Evolutionary conservation across 768 basidiomycete genomes (phyloP).

Genomic region (Mycena chlorophos): DNA sequence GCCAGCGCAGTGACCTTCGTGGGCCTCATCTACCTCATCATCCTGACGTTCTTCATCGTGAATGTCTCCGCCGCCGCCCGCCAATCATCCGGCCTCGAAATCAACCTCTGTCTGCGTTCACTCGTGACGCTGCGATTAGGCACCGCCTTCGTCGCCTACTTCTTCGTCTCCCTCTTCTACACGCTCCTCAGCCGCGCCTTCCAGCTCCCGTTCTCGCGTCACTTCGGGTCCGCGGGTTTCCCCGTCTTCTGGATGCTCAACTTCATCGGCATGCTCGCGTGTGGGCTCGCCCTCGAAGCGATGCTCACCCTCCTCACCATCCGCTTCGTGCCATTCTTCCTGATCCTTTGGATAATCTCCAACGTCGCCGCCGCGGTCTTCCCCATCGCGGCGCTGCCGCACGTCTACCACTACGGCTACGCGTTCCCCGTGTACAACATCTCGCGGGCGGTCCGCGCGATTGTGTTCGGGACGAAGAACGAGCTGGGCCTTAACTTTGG

Average conservation of each 20-base stretch:
- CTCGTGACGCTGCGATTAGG: constrained; percentile 42
- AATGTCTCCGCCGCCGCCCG: constrained; percentile 30
- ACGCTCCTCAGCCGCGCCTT: constrained; percentile 46
- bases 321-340: constrained; percentile 34
- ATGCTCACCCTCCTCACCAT: constrained; percentile 34
- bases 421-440: constrained; percentile 61
- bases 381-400: constrained; percentile 50
- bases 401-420: constrained; percentile 52
- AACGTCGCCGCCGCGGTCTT: constrained; percentile 18
- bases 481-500: constrained; percentile 52
- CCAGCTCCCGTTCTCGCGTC: constrained; percentile 41
- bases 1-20: constrained; percentile 55
- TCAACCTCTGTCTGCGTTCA: constrained; percentile 37
- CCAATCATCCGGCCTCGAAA: constrained; percentile 38
- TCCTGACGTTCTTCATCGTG: constrained; percentile 39
- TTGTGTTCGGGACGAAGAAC: constrained; percentile 56
- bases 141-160: constrained; percentile 41
- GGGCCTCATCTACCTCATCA: constrained; percentile 54
- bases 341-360: constrained; percentile 32
- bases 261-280: constrained; percentile 34
- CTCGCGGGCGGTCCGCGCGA: constrained; percentile 44
- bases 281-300: constrained; percentile 35
- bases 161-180: constrained; percentile 44
- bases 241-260: constrained; percentile 32
- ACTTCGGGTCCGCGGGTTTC: constrained; percentile 31